Conservation (phyloP, 1,139 yeast genomes). For the Hemisphaericaspora xylofermentans region DNA sequence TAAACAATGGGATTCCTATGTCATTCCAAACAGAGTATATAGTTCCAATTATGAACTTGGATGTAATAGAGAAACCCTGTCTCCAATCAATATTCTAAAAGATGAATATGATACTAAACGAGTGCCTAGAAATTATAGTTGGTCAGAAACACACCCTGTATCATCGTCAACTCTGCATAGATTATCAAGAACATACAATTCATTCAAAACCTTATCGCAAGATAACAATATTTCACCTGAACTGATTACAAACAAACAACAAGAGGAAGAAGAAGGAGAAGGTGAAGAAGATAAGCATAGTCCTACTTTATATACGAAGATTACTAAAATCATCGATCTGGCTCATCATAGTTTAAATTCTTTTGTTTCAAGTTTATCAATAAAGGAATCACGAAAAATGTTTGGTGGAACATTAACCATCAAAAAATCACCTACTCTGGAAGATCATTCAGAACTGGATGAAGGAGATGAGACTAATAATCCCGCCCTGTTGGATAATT, state of each 20-base stretch:
- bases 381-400: background rate
- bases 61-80: slow-evolving; percentile 16
- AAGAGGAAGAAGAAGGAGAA: too few relatives aligned
- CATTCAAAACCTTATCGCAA: slow-evolving; percentile 18
- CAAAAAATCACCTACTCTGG: background rate
- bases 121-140: slow-evolving; percentile 2
- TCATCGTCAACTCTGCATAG: background rate
- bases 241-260: slow-evolving; percentile 1
- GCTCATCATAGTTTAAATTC: slow-evolving; percentile 23
- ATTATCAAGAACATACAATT: slow-evolving; percentile 22
- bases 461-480: slow-evolving; percentile 22
- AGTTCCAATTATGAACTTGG: slow-evolving; percentile 14
- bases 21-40: slow-evolving; percentile 7
- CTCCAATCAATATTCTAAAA: slow-evolving; percentile 26
- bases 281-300: slow-evolving; percentile 1
- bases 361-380: slow-evolving; percentile 14
- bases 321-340: slow-evolving; percentile 15
- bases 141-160: background rate
- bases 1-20: slow-evolving; percentile 25
- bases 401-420: background rate
- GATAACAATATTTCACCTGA: background rate
- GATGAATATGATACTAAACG: slow-evolving; percentile 31
- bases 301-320: slow-evolving; percentile 13
- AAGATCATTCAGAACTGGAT: slow-evolving; percentile 19
- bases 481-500: background rate